Conservation (phyloP, 2,329 filamentous ascomycete genomes). For the Ophidiomyces ophidiicola region DNA sequence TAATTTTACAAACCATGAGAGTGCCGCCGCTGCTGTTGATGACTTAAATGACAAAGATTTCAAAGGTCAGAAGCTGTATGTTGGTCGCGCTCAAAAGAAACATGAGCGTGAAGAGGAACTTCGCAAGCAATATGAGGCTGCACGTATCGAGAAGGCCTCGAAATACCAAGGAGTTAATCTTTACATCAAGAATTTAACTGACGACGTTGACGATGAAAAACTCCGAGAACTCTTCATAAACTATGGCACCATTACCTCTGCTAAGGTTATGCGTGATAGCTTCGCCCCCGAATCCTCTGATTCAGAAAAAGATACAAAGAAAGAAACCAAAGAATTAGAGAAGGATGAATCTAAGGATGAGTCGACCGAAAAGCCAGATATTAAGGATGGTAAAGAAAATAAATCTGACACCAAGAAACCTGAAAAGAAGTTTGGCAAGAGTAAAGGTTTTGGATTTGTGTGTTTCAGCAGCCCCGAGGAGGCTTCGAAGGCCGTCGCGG, state of each 20-base stretch:
- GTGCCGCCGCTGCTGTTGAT: conserved; percentile 73
- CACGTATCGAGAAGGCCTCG: conserved; percentile 92
- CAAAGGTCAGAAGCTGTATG: conserved; percentile 90
- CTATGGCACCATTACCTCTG: conserved; percentile 91
- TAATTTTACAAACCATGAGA: conserved; percentile 87
- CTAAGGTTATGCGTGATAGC: conserved; percentile 96
- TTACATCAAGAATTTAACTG: conserved; percentile 97
- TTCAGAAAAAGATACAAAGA: conserved; percentile 41
- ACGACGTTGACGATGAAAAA: conserved; percentile 96
- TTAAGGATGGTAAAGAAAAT: conserved; percentile 27
- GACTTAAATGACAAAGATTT: conserved; percentile 86
- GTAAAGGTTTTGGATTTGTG: conserved; percentile 99
- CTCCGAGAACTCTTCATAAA: conserved; percentile 83
- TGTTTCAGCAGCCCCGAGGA: conserved; percentile 99
- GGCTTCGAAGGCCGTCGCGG: conserved; percentile 94
- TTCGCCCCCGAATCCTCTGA: conserved; percentile 32
- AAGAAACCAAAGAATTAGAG: conserved; percentile 39
- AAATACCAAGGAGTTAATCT: conserved; percentile 99
- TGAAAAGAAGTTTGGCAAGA: conserved; percentile 73
- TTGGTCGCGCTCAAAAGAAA: conserved; percentile 98
- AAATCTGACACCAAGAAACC: conserved; percentile 42
- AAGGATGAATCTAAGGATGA: conserved; percentile 26
- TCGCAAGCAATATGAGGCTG: conserved; percentile 95
- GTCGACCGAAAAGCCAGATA: conserved; percentile 38
- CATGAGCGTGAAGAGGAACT: conserved; percentile 99